A percentile compares a stretch with the other conserved stretches of the same genome.
Evolutionary conservation across 2,329 filamentous ascomycete species (phyloP).

Genomic region (Aspergillus eucalypticola): DNA sequence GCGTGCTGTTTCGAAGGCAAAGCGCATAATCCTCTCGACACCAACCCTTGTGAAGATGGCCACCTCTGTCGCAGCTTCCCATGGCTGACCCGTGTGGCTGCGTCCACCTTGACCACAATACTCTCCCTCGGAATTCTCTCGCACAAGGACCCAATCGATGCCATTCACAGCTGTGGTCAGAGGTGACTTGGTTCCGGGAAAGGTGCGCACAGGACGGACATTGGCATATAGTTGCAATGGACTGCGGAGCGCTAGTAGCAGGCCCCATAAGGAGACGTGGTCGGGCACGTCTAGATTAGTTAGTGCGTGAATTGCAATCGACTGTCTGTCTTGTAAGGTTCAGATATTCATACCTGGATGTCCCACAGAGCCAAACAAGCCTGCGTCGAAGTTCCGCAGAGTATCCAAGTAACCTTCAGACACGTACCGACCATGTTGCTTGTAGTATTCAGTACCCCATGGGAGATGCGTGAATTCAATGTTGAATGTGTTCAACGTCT

Average conservation of each 20-base stretch:
- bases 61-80: constrained; percentile 56
- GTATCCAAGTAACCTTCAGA: constrained; percentile 53
- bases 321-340: background rate
- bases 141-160: constrained; percentile 58
- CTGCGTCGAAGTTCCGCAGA: constrained; percentile 54
- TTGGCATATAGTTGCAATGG: constrained; percentile 60
- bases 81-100: constrained; percentile 52
- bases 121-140: constrained; percentile 59
- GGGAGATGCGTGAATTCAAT: constrained; percentile 54
- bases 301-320: background rate
- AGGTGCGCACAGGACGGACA: constrained; percentile 52
- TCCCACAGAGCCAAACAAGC: constrained; percentile 62
- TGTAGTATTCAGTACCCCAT: constrained; percentile 44
- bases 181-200: constrained; percentile 54
- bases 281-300: constrained; percentile 51
- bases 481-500: constrained; percentile 46
- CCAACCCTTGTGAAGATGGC: constrained; percentile 56
- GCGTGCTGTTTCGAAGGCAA: constrained; percentile 55
- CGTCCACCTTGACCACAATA: constrained; percentile 58
- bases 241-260: constrained; percentile 58
- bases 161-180: constrained; percentile 51
- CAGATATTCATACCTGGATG: constrained; percentile 48
- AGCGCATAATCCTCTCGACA: constrained; percentile 54
- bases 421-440: constrained; percentile 56
- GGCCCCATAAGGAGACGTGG: constrained; percentile 58